These are phyloP conservation scores for Colletotrichum chlorophyti DNA, from an alignment of 2,329 filamentous ascomycete species.

Conservation along the genomic window DNA sequence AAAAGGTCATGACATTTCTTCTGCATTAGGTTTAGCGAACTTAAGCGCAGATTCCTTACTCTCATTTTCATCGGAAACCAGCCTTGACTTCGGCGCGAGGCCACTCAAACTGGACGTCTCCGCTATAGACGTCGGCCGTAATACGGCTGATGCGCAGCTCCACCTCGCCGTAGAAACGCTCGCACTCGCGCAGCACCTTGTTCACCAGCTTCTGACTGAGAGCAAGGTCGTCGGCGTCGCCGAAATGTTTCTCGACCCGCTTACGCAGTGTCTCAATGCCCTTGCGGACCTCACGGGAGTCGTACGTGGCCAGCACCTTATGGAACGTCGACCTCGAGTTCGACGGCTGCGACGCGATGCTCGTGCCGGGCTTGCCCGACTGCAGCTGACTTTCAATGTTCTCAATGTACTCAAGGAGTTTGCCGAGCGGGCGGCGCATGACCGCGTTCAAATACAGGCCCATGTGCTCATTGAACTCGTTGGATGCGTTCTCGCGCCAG, in stretches of 20 bases:
- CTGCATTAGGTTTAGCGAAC: no score
- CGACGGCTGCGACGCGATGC: conserved; percentile 80
- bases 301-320: conserved; percentile 82
- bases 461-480: conserved; percentile 88
- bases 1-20: conserved; percentile 10
- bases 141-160: conserved; percentile 66
- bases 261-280: conserved; percentile 91
- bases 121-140: conserved; percentile 68
- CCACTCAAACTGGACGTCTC: conserved; percentile 71
- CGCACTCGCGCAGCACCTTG: conserved; percentile 66
- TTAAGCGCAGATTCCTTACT: no score
- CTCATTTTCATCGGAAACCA: no score
- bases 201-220: conserved; percentile 65
- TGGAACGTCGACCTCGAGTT: conserved; percentile 85
- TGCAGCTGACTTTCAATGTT: conserved; percentile 79
- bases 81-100: conserved; percentile 67
- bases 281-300: conserved; percentile 84
- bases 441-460: conserved; percentile 85
- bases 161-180: conserved; percentile 67
- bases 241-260: conserved; percentile 96
- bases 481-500: conserved; percentile 80
- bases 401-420: conserved; percentile 89
- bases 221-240: conserved; percentile 79
- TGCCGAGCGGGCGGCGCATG: conserved; percentile 87
- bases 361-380: conserved; percentile 62